Evolutionary conservation across 2,329 filamentous ascomycete genomes (phyloP).

Genomic region (Calonectria pseudoreteaudii): DNA sequence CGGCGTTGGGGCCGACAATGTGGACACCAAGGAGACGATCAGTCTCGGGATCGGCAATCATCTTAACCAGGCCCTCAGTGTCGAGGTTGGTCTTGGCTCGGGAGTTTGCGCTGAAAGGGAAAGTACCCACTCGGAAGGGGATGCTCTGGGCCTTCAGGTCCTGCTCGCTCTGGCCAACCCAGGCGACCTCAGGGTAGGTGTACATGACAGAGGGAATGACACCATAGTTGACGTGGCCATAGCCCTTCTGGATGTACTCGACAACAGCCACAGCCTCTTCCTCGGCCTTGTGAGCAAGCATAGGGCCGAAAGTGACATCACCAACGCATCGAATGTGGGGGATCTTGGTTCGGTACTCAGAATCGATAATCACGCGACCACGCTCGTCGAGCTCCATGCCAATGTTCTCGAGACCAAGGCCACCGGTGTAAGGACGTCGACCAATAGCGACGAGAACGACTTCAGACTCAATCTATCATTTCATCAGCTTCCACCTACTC

Average conservation of each 20-base stretch:
- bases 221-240: constrained; percentile 98
- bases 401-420: constrained; percentile 93
- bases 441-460: constrained; percentile 98
- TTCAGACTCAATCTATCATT: constrained; percentile 84
- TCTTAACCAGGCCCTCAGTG: constrained; percentile 96
- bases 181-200: constrained; percentile 97
- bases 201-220: constrained; percentile 99
- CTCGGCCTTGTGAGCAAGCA: constrained; percentile 99
- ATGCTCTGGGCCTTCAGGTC: constrained; percentile 91
- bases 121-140: constrained; percentile 92
- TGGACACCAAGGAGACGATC: constrained; percentile 95
- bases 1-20: constrained; percentile 95
- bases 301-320: constrained; percentile 96
- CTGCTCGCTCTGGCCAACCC: constrained; percentile 98
- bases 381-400: constrained; percentile 92
- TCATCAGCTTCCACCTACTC: constrained; percentile 33
- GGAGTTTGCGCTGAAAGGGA: constrained; percentile 98
- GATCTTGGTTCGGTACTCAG: constrained; percentile 97
- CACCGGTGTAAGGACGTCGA: constrained; percentile 91
- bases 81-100: constrained; percentile 99
- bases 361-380: constrained; percentile 95
- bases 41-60: constrained; percentile 95
- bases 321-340: constrained; percentile 97
- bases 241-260: constrained; percentile 97
- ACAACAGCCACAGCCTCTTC: constrained; percentile 95